These are phyloP conservation scores for Chenopodium formosanum DNA, from an alignment of 148 eudicot species.

Conservation along the genomic window DNA sequence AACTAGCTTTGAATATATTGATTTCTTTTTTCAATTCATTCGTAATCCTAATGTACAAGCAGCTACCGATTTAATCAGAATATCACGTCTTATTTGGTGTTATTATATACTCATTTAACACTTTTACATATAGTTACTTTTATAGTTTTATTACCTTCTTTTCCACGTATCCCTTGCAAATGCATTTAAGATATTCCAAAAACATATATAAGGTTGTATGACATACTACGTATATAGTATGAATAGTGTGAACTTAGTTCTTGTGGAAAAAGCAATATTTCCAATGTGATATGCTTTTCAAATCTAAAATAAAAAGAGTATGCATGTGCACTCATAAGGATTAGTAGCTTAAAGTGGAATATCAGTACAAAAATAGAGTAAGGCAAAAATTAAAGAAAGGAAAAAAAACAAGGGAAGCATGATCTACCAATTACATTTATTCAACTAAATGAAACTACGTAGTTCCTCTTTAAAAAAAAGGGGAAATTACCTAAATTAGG, in stretches of 20 bases:
- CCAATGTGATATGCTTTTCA: background rate
- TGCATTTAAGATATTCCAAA: background rate
- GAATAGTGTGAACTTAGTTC: background rate
- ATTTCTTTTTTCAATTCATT: too few relatives aligned
- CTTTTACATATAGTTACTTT: too few relatives aligned
- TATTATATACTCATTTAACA: too few relatives aligned
- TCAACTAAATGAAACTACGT: background rate
- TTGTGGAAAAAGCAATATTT: background rate
- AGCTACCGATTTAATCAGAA: too few relatives aligned
- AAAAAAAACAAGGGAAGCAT: background rate
- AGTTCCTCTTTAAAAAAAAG: too few relatives aligned
- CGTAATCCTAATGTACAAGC: too few relatives aligned
- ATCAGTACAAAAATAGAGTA: background rate
- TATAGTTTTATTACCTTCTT: too few relatives aligned
- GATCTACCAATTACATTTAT: slow-evolving; percentile 5
- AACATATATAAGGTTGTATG: background rate
- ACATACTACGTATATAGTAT: background rate
- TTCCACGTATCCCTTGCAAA: too few relatives aligned
- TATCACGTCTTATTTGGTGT: too few relatives aligned
- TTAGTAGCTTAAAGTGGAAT: background rate
- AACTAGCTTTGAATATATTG: too few relatives aligned
- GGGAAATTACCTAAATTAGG: background rate
- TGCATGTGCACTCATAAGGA: background rate
- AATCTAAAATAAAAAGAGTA: background rate
- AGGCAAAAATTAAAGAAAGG: background rate